Evolutionary conservation across 257 asterid species (phyloP).

Genomic region (Lantana camara): DNA sequence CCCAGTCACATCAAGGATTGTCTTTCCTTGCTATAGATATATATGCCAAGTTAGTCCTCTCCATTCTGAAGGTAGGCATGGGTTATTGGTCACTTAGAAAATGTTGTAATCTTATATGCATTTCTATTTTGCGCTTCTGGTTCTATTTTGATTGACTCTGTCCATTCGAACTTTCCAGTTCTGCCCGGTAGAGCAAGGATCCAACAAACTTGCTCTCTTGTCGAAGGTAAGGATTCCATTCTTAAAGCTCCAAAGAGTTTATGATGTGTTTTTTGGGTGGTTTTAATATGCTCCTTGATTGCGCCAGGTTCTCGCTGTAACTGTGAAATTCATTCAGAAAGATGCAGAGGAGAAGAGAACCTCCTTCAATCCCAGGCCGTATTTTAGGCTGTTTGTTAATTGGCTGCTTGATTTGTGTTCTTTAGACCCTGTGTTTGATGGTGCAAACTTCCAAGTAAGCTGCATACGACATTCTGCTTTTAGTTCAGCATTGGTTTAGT

Average conservation of each 20-base stretch:
- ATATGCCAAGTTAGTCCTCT: slow-evolving; percentile 76
- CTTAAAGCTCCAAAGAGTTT: not conserved
- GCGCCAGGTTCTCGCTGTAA: slow-evolving; percentile 80
- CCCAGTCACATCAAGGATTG: slow-evolving; percentile 65
- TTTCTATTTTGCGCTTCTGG: not conserved
- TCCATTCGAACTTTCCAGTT: slow-evolving; percentile 55
- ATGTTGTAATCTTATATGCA: not conserved
- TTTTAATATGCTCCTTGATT: slow-evolving; percentile 16
- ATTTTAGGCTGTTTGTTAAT: slow-evolving; percentile 84
- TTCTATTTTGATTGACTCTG: slow-evolving; percentile 24
- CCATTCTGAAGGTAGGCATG: slow-evolving; percentile 77
- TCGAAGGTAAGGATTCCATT: slow-evolving; percentile 63
- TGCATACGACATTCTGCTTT: not conserved
- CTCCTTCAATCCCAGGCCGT: slow-evolving; percentile 86
- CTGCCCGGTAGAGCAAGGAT: slow-evolving; percentile 76
- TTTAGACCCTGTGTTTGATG: slow-evolving; percentile 90
- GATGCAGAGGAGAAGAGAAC: slow-evolving; percentile 78
- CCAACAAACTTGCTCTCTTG: slow-evolving; percentile 70
- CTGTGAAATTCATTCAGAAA: slow-evolving; percentile 77
- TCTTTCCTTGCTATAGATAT: slow-evolving; percentile 97
- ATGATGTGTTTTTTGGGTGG: slow-evolving; percentile 22
- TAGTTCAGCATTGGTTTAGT: not conserved
- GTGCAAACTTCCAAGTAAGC: slow-evolving; percentile 90
- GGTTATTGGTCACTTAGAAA: slow-evolving; percentile 13
- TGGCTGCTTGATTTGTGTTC: slow-evolving; percentile 92